Evolutionary conservation across 495 filamentous ascomycete species (phyloP).

Genomic region (Aspergillus sparsus): DNA sequence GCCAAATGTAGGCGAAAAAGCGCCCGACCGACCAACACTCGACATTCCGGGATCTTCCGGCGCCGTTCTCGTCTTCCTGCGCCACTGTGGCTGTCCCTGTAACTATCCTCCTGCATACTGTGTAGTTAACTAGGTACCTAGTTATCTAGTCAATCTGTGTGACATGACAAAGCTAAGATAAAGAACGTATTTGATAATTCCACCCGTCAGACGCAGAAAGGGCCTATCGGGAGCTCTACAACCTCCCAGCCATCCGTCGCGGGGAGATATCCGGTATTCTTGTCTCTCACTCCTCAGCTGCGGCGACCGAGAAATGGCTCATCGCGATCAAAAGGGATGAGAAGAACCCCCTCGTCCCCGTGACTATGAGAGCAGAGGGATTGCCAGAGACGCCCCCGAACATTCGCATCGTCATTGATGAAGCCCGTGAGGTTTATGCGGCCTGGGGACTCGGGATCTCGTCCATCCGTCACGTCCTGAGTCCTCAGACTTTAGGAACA

Average conservation of each 20-base stretch:
- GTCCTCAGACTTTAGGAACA: not conserved
- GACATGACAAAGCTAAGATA: no score
- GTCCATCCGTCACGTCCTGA: constrained; percentile 20
- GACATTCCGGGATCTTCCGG: constrained; percentile 13
- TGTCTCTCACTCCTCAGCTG: not conserved
- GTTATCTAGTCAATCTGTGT: not conserved
- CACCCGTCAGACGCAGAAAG: not conserved
- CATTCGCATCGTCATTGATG: constrained; percentile 21
- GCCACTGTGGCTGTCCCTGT: constrained; percentile 29
- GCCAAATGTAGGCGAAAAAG: not conserved
- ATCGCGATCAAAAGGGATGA: constrained; percentile 19
- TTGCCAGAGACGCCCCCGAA: not conserved
- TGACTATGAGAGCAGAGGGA: not conserved
- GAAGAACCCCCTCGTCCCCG: constrained; percentile 9
- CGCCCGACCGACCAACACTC: constrained; percentile 9
- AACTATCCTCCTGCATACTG: not conserved
- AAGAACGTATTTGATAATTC: not conserved
- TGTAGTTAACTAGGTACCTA: not conserved
- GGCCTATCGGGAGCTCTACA: not conserved
- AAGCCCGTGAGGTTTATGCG: constrained; percentile 20
- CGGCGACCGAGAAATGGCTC: not conserved
- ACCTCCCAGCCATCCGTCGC: not conserved
- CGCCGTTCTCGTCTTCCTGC: constrained; percentile 22
- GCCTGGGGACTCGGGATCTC: constrained; percentile 21
- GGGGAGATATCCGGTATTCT: not conserved